phyloP scores from a whole-genome alignment of 1,284 basidiomycete species.

The Agaricales sp. region DNA sequence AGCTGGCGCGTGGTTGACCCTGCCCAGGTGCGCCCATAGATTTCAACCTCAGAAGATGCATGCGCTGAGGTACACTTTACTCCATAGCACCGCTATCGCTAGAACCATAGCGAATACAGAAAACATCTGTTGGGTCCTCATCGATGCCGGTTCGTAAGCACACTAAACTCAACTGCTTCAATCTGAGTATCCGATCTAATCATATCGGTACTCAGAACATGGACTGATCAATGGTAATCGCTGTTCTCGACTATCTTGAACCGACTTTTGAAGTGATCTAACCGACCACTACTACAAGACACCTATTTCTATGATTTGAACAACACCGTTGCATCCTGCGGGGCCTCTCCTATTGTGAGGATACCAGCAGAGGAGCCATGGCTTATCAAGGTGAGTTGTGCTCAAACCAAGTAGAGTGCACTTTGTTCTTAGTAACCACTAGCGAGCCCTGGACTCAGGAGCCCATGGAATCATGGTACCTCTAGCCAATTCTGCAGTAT shows the following conservation, averaged over 20 bases:
- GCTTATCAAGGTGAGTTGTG: slow-evolving; percentile 16
- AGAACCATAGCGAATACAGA: slow-evolving; percentile 15
- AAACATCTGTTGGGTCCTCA: slow-evolving; percentile 17
- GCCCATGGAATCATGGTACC: slow-evolving; percentile 23
- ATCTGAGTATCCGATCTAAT: too few relatives aligned
- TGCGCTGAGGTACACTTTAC: neutral
- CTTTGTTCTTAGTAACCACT: neutral
- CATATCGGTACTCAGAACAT: slow-evolving; percentile 11
- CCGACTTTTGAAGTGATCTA: neutral
- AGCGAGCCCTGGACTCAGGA: slow-evolving; percentile 21
- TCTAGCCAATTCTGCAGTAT: slow-evolving; percentile 18
- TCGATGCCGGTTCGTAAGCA: slow-evolving; percentile 17
- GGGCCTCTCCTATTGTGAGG: slow-evolving; percentile 18
- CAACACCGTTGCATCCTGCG: slow-evolving; percentile 15
- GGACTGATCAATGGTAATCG: slow-evolving; percentile 17
- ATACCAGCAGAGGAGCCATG: slow-evolving; percentile 18
- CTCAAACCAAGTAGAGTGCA: neutral
- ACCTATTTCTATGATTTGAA: slow-evolving; percentile 16
- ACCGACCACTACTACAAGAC: too few relatives aligned
- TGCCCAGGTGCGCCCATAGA: slow-evolving; percentile 13
- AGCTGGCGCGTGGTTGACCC: slow-evolving; percentile 17
- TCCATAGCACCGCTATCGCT: slow-evolving; percentile 17
- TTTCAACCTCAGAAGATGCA: neutral
- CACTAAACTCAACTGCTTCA: too few relatives aligned
- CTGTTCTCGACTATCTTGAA: neutral